Evolutionary conservation across 2,329 filamentous ascomycete genomes (phyloP), one percentile per base, ranked within the genome.

Genomic region (Colletotrichum caudatum): DNA sequence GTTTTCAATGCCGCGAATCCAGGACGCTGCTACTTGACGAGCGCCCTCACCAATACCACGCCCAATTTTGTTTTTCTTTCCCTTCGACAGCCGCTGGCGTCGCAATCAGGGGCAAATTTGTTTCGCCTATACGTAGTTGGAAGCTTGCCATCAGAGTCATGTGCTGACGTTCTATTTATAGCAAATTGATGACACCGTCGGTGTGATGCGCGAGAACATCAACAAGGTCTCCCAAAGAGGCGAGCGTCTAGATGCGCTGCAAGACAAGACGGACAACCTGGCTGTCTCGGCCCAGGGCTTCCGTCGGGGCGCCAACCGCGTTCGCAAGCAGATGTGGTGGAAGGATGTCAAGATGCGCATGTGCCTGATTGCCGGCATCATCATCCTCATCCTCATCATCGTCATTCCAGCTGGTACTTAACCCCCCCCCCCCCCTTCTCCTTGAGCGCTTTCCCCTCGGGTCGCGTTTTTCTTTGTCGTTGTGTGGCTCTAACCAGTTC

Each of bases 331-430:
- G 84, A 98, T 98, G 95, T 98, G 95, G 95, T 98, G 95, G 95
- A 98, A 98, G 89, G 95, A 98, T 81, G 97, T 98, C 94, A 98
- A 98, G 91, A 99, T 99, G 96, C 92, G 96, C 83, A 96, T 98
- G 88, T 98, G 95, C 85, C 87, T 99, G 77, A 93, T 97, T 80
- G 88, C 91, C 71, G 96, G 95, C 79, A 93, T 99, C 83, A 92
- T 98, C 82, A 89, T 98, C 77, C 88, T 99, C 77, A 89, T 99
- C 76, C 86, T 97, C 77, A 90, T 99, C 82, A 98, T 99, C 81
- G 96, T 99, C 80, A 91, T 98, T 77, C 96, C 96, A 76, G 88
- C 92, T 77, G 94, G 95, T 97, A 90, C 80, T 91, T 83, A 48
- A n/a, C n/a, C n/a, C 39, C n/a, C n/a, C 44, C 44, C 67, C 20